Conservation (phyloP, 805 yeast genomes). For the Ogataea henricii region DNA sequence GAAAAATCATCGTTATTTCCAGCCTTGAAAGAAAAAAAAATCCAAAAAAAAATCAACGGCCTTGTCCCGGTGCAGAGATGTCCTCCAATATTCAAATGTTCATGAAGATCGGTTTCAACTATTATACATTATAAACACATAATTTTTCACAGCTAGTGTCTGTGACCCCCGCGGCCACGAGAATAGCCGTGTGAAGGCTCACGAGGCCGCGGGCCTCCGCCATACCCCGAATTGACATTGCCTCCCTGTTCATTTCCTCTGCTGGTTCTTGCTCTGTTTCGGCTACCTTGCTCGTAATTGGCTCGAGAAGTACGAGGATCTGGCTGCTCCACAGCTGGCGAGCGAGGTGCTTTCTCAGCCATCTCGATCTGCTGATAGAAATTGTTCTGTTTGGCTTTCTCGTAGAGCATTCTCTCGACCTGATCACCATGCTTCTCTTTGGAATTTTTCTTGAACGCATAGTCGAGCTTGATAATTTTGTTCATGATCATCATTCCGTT, state of each 20-base stretch:
- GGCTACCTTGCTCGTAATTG: neutral
- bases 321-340: neutral
- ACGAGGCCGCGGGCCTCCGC: neutral
- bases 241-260: conserved; percentile 1
- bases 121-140: no score
- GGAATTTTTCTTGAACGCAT: conserved; percentile 68
- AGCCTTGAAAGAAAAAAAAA: neutral
- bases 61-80: conserved; percentile 1
- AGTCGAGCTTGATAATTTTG: conserved; percentile 57
- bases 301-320: neutral
- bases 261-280: neutral
- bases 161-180: neutral
- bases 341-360: neutral
- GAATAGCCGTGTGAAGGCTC: neutral
- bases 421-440: conserved; percentile 76
- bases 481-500: conserved; percentile 72
- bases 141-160: neutral
- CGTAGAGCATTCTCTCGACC: conserved; percentile 70
- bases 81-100: no score
- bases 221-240: neutral
- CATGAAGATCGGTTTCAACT: neutral
- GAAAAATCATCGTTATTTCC: neutral
- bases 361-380: conserved; percentile 12
- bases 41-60: neutral
- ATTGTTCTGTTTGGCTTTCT: conserved; percentile 30